Evolutionary conservation across 2,329 filamentous ascomycete genomes (phyloP), one percentile per base, ranked within the genome.

Genomic region (Zymoseptoria tritici): DNA sequence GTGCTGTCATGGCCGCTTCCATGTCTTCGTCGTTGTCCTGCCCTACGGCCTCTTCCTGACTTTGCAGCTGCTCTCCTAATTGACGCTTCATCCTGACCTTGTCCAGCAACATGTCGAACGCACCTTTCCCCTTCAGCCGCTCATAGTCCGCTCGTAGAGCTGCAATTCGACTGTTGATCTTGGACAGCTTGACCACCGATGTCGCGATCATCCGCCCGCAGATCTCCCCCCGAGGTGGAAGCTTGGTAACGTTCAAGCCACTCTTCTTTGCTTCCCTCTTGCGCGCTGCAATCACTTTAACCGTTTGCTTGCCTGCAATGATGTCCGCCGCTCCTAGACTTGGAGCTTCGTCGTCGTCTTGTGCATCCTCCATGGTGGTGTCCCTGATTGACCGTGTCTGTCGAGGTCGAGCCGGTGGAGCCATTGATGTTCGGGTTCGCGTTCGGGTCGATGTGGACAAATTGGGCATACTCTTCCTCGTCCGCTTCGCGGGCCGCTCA

Each of bases 141-240:
- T 58, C 51, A 42, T 54, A 58, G 13, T 49, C 29, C n/a, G 50
- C 29, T 16, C 31, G 57, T 26, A 60, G 3, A 16, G 21, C 16
- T 19, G 56, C 49, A 20, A 62, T 55, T 3, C 55, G 56, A 22
- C 51, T 36, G 36, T 64, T 62, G 26, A 62, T 56, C 42, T 55
- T 59, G 22, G 54, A 58, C 16, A 64, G 60, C 24, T 62, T 57
- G 19, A 57, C 31, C 16, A 56, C 42, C 36, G 36, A 46, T 46
- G 36, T 46, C 16, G 36, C 36, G 36, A 46, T 46, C 13, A 46
- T 46, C 2, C 36, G 36, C 16, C 36, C 36, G 36, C 36, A 46
- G 36, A 46, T 46, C 36, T 46, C 36, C 16, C 7, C 7, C 36
- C 36, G 36, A 46, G 36, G 13, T 46, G 36, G 36, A 7, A 46